These are phyloP conservation scores for Colletotrichum graminicola DNA, from an alignment of 2,329 filamentous ascomycete genomes.

Conservation along the genomic window DNA sequence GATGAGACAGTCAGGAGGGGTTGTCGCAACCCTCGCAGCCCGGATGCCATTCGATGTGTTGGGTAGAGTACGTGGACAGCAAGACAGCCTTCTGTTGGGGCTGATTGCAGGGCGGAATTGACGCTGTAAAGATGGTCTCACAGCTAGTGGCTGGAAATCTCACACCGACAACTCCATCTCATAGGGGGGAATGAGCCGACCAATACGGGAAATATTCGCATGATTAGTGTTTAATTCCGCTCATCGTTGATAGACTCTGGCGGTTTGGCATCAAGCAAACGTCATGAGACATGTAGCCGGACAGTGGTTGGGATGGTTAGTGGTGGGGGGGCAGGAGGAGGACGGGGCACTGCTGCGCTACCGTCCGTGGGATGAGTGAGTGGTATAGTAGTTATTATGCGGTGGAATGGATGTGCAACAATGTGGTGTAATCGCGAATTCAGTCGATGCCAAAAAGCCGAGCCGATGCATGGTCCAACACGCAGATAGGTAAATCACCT, in stretches of 20 bases:
- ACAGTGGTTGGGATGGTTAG: conserved; percentile 10
- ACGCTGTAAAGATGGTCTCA: too few relatives aligned
- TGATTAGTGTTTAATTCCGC: neutral
- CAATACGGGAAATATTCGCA: neutral
- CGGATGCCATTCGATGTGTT: neutral
- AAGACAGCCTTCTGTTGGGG: neutral
- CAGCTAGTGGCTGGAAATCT: neutral
- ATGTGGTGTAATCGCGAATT: conserved; percentile 10
- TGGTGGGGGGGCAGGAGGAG: too few relatives aligned
- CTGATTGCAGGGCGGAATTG: neutral
- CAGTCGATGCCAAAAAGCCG: conserved; percentile 9
- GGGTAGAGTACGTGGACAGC: neutral
- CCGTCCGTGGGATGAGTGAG: neutral
- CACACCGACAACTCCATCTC: neutral
- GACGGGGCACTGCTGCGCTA: neutral
- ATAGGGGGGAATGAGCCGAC: neutral
- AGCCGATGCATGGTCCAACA: conserved; percentile 18
- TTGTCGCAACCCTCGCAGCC: neutral
- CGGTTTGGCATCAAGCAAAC: conserved; percentile 4
- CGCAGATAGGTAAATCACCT: neutral
- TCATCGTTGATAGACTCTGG: neutral
- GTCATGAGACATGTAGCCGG: conserved; percentile 5
- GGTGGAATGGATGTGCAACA: neutral
- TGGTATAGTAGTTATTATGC: neutral
- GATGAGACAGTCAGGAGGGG: neutral